Base-by-base conservation (phyloP, 768 basidiomycete species). In the Ramaria sp. region DNA sequence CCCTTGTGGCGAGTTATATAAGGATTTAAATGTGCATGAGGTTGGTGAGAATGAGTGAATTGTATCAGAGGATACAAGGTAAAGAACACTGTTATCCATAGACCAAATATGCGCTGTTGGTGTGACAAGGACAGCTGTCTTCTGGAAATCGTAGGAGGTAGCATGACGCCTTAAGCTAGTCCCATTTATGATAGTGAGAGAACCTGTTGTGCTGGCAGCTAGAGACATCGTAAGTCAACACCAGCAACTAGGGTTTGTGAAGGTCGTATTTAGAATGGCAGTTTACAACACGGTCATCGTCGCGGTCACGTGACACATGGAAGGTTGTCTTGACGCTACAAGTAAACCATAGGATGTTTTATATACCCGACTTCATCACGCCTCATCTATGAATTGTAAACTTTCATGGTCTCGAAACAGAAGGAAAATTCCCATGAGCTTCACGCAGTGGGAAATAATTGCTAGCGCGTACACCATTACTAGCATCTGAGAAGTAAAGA, bases 41-140 rank as follows among this genome's bases (percentile, higher is more conserved):
- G 70, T 63, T 15, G 75, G 65, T 16, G 79, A 76, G 59, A 82
- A 85, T 65, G 70, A 70, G 52, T 76, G 72, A 59, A 88, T 74
- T 3, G 62, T 65, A 20, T 71, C 63, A 39, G 68, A 59, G 9
- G 74, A 75, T 1, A 78, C 70, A 36, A 87, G 62, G 61, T 78
- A 84, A 22, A 87, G 71, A 56, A 64, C 67, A 28, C 70, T 65
- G 56, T 77, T 79, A 64, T 85, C 78, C 2, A 71, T 63, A 16
- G 81, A 72, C 85, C 85, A 88, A 15, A 71, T 63, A 55, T 70
- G 70, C 24, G 76, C 65, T 5, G 64, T 68, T 6, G 73, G 69
- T 18, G 48, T 25, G 34, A 16, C 36, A 18, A 20, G 24, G 10
- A 37, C 18, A 13, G 28, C 30, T 15, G 39, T 45, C 20, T n/a